Evolutionary conservation across 2,329 filamentous ascomycete species (phyloP).

Genomic region (Pestalotiopsis sp.): DNA sequence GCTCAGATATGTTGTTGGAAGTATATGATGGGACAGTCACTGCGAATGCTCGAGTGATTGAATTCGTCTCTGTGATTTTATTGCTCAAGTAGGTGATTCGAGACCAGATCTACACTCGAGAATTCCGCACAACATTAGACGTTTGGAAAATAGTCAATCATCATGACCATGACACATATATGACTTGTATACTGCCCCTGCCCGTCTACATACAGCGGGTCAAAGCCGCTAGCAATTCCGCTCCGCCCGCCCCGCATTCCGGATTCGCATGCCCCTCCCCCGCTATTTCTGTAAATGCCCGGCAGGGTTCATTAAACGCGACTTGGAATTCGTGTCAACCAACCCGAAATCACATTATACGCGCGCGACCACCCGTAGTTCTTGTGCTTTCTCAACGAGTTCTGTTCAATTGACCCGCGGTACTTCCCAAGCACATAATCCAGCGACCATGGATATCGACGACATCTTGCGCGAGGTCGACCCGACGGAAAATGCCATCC

Average conservation of each 20-base stretch:
- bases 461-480: conserved; percentile 79
- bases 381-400: neutral
- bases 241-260: neutral
- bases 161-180: neutral
- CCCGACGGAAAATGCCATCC: conserved; percentile 54
- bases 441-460: conserved; percentile 69
- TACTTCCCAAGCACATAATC: neutral
- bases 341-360: neutral
- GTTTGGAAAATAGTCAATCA: neutral
- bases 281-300: neutral
- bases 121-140: neutral
- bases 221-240: neutral
- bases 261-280: neutral
- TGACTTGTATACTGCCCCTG: neutral
- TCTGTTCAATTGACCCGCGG: too few relatives aligned
- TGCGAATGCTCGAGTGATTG: too few relatives aligned
- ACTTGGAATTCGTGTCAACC: neutral
- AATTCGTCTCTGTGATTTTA: too few relatives aligned
- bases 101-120: too few relatives aligned
- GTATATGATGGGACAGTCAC: too few relatives aligned
- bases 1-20: too few relatives aligned
- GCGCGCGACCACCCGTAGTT: neutral
- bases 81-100: too few relatives aligned
- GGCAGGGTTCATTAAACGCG: neutral
- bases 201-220: neutral